Percentiles rank a stretch among this genome's conserved stretches.
These are phyloP conservation scores for Talaromyces sp. DNA, from an alignment of 2,329 filamentous ascomycete species.

Conservation along the genomic window DNA sequence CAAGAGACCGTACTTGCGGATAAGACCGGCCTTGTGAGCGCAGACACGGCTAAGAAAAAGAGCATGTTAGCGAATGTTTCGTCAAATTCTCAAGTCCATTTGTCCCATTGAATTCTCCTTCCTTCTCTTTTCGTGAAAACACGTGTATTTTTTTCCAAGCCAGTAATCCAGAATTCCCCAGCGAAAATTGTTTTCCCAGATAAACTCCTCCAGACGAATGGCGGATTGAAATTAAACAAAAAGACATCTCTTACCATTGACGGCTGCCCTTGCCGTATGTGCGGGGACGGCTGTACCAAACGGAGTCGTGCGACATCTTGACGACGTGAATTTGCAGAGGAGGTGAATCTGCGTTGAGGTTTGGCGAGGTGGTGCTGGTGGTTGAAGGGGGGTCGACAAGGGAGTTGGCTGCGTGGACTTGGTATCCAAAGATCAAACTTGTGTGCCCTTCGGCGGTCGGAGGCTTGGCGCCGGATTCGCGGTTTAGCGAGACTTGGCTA, in stretches of 20 bases:
- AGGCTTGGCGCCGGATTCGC: constrained; percentile 1
- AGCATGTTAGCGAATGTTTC: constrained; percentile 2
- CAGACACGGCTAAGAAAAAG: constrained; percentile 62
- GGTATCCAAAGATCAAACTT: background rate
- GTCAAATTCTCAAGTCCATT: background rate
- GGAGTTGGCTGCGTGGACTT: background rate
- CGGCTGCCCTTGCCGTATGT: constrained; percentile 88
- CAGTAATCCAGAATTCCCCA: background rate
- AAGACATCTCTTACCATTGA: constrained; percentile 65
- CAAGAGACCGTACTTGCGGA: constrained; percentile 99
- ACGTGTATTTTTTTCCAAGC: too few relatives aligned
- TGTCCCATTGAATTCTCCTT: background rate
- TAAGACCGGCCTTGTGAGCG: constrained; percentile 97
- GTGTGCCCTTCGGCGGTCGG: background rate
- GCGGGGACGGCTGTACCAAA: constrained; percentile 98
- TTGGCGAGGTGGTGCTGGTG: background rate
- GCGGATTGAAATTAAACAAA: background rate
- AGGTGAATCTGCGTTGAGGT: background rate
- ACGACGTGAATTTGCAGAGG: background rate
- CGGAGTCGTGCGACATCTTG: constrained; percentile 86
- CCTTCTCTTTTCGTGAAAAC: background rate
- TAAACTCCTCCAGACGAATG: background rate
- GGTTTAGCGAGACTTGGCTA: background rate
- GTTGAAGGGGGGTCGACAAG: background rate
- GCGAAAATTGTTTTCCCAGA: background rate